Conservation (phyloP, 306 rosid genomes). For the Vigna mungo region DNA sequence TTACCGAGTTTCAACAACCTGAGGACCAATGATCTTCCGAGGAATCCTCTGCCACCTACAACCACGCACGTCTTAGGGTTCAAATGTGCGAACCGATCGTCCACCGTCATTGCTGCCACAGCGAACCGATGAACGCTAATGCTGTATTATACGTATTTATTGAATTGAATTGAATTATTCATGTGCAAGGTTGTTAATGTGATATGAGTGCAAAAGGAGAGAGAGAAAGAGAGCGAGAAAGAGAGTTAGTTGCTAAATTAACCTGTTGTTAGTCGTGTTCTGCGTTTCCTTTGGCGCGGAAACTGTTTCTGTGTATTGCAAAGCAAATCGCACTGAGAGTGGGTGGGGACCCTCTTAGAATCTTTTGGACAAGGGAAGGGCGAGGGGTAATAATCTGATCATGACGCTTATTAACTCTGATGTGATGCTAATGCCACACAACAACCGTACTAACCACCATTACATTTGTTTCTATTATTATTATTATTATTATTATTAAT, state of each 20-base stretch:
- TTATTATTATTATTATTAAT: not conserved
- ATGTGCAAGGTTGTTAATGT: not conserved
- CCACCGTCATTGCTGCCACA: conserved; percentile 58
- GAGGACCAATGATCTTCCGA: conserved; percentile 76
- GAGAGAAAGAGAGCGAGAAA: not conserved
- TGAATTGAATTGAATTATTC: not conserved
- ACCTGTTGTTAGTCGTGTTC: conserved; percentile 18
- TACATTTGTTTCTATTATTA: not conserved
- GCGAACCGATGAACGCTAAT: conserved; percentile 32
- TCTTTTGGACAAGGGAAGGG: conserved; percentile 40
- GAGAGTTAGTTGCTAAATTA: conserved; percentile 2
- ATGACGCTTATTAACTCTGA: conserved; percentile 13
- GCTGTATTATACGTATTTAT: not conserved
- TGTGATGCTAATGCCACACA: conserved; percentile 14
- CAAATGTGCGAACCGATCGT: conserved; percentile 64
- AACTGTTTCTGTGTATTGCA: conserved; percentile 37
- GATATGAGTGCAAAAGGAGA: not conserved
- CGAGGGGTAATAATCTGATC: conserved; percentile 21
- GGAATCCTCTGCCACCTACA: conserved; percentile 78
- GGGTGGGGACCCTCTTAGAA: conserved; percentile 42
- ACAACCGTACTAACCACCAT: conserved; percentile 7
- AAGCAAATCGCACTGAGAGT: conserved; percentile 21
- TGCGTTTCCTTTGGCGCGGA: conserved; percentile 50
- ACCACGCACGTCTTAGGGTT: conserved; percentile 79
- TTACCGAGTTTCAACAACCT: conserved; percentile 64